phyloP scores from a whole-genome alignment of 2,329 filamentous ascomycete species.

The Bisporella sp. region DNA sequence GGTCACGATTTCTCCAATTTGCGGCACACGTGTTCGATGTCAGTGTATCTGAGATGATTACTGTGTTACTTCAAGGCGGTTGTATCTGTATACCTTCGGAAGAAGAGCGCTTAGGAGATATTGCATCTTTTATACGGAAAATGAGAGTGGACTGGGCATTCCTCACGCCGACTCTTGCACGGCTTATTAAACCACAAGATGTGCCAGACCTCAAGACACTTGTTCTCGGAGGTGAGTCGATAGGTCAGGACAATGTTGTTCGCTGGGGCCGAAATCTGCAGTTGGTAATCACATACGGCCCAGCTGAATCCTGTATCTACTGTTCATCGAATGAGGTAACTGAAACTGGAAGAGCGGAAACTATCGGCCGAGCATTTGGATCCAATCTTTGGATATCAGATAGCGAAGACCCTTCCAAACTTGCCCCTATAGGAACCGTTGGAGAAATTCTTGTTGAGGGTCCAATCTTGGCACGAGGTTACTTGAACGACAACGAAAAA shows the following conservation, averaged over 20 bases:
- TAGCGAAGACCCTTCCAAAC: not conserved
- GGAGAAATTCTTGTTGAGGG: not conserved
- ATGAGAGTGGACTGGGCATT: not conserved
- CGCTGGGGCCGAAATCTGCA: no score
- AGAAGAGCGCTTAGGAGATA: conserved; percentile 1
- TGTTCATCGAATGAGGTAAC: no score
- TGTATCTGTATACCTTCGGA: conserved; percentile 11
- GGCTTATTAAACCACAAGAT: conserved; percentile 1
- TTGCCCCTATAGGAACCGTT: not conserved
- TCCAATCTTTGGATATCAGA: not conserved
- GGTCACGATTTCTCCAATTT: conserved; percentile 8
- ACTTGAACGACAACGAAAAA: not conserved
- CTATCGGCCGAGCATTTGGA: not conserved
- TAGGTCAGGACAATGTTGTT: no score
- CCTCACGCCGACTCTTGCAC: conserved; percentile 1
- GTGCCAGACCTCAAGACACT: not conserved
- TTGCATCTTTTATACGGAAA: conserved; percentile 4
- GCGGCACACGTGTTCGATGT: conserved; percentile 9
- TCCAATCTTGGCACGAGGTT: not conserved
- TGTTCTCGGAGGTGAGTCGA: not conserved
- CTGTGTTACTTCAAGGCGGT: conserved; percentile 4
- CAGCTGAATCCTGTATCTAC: no score
- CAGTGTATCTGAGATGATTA: not conserved
- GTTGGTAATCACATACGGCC: no score
- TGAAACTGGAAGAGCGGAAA: not conserved